Percentiles rank a stretch among this genome's conserved stretches.
Conservation (phyloP, 306 rosid genomes). For the Notholithocarpus densiflorus region DNA sequence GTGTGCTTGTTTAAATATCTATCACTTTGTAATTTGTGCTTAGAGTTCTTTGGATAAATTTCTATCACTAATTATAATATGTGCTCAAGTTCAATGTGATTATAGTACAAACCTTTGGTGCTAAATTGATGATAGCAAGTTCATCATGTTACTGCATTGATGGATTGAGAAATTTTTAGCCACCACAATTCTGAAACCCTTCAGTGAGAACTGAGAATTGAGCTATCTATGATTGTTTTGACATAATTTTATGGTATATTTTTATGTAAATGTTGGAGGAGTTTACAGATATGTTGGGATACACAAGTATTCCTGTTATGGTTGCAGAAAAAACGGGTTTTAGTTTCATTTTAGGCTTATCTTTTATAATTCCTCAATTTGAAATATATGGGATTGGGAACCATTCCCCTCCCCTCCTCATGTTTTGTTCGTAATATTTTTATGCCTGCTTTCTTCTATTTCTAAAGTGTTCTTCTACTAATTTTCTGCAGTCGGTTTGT, state of each 20-base stretch:
- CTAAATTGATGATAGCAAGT: not conserved
- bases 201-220: not conserved
- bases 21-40: not conserved
- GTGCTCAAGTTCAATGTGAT: not conserved
- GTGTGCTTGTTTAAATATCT: not conserved
- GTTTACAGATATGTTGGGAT: not conserved
- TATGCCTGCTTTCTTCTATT: not conserved
- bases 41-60: not conserved
- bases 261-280: not conserved
- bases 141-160: not conserved
- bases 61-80: not conserved
- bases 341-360: not conserved
- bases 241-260: not conserved
- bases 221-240: not conserved
- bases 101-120: too few relatives aligned
- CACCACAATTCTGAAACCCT: not conserved
- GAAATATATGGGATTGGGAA: not conserved
- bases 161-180: not conserved
- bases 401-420: not conserved
- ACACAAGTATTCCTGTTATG: not conserved
- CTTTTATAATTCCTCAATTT: not conserved
- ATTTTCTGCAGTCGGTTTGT: conserved; percentile 83
- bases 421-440: not conserved
- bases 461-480: not conserved
- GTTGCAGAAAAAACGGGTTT: not conserved